Percentiles rank a stretch among this genome's conserved stretches.
Evolutionary conservation across 2,329 filamentous ascomycete species (phyloP).

Genomic region (Cytospora paraplurivora): DNA sequence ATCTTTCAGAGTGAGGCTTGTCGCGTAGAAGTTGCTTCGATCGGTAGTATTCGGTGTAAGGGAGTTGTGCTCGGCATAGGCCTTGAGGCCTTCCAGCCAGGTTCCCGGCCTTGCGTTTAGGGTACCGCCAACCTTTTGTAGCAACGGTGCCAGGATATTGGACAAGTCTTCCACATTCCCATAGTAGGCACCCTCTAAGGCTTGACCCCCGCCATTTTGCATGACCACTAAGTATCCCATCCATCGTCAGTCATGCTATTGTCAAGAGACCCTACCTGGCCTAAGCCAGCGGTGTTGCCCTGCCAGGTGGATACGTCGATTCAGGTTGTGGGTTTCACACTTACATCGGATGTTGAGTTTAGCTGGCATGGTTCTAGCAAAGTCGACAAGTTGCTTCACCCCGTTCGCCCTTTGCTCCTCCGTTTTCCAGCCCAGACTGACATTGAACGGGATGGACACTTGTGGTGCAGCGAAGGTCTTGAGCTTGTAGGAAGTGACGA

Average conservation of each 20-base stretch:
- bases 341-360: slow-evolving; percentile 47
- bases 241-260: slow-evolving; percentile 5
- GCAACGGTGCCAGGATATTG: slow-evolving; percentile 3
- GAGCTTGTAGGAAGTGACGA: slow-evolving; percentile 45
- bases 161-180: slow-evolving; percentile 29
- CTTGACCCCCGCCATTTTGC: slow-evolving; percentile 43
- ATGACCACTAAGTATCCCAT: slow-evolving; percentile 34
- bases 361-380: slow-evolving; percentile 39
- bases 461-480: slow-evolving; percentile 43
- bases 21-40: slow-evolving; percentile 48
- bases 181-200: slow-evolving; percentile 37
- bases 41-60: slow-evolving; percentile 31
- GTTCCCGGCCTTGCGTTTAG: slow-evolving; percentile 30
- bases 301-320: too few species aligned
- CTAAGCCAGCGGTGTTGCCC: too few species aligned
- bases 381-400: slow-evolving; percentile 37
- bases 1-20: slow-evolving; percentile 44
- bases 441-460: slow-evolving; percentile 38
- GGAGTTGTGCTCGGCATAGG: slow-evolving; percentile 36
- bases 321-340: slow-evolving; percentile 34
- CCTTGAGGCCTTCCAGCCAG: slow-evolving; percentile 38
- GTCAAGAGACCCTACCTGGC: background rate
- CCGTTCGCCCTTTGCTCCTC: slow-evolving; percentile 34
- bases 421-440: slow-evolving; percentile 35
- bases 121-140: slow-evolving; percentile 15